Conservation (phyloP, 805 yeast species). For the Candida andamanensis region DNA sequence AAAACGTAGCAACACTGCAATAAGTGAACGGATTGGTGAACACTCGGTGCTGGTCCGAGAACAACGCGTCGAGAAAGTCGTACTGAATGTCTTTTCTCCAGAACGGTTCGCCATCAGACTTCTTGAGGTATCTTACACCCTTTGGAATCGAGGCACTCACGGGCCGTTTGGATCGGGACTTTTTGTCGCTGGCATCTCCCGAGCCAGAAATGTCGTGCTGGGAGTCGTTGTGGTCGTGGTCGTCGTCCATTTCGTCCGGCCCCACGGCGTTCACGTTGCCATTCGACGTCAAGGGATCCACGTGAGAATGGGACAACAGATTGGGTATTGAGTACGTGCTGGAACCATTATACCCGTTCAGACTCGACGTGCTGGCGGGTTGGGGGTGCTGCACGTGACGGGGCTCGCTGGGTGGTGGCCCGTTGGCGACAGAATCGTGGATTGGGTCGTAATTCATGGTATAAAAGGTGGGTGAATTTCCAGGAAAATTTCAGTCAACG, state of each 20-base stretch:
- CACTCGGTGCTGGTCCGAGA: constrained; percentile 57
- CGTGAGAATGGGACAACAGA: no score
- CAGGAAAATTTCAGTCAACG: background rate
- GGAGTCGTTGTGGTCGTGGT: constrained; percentile 11
- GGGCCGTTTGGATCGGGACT: constrained; percentile 16
- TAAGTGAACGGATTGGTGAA: constrained; percentile 61
- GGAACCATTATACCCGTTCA: no score
- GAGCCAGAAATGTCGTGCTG: constrained; percentile 3
- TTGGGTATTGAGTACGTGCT: no score
- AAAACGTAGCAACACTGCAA: constrained; percentile 32
- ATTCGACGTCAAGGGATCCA: no score
- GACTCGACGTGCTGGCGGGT: background rate
- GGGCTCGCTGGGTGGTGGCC: background rate
- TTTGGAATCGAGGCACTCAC: constrained; percentile 17
- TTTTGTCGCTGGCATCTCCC: constrained; percentile 11
- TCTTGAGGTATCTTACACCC: constrained; percentile 64
- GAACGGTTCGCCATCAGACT: constrained; percentile 87
- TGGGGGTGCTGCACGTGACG: background rate
- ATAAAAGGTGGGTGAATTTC: constrained; percentile 1
- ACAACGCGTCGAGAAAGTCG: constrained; percentile 62
- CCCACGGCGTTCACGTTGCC: background rate
- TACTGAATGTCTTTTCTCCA: constrained; percentile 86
- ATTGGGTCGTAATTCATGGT: constrained; percentile 41
- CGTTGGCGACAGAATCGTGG: constrained; percentile 27
- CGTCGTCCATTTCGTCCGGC: constrained; percentile 2